Conservation (phyloP, 73 alveolate genomes). For the Urostyla sp. region DNA sequence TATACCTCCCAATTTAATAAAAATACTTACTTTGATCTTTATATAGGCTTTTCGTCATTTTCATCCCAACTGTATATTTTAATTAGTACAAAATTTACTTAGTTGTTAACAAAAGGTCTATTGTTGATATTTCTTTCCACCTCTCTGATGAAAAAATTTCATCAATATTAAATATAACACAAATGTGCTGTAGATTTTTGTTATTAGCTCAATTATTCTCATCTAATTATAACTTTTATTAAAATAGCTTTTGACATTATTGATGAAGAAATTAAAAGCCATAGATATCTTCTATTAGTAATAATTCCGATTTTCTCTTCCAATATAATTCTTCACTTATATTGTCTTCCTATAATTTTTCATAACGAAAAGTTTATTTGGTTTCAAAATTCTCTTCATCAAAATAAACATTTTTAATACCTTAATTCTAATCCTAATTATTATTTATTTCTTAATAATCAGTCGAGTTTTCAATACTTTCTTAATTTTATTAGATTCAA, state of each 20-base stretch:
- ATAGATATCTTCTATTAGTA: slow-evolving; percentile 22
- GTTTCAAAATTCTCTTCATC: too few species aligned
- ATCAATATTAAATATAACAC: slow-evolving; percentile 12
- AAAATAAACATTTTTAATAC: too few species aligned
- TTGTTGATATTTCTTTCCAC: slow-evolving; percentile 5
- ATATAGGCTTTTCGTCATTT: slow-evolving; percentile 16
- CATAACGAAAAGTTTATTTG: too few species aligned
- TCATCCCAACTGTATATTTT: slow-evolving; percentile 29
- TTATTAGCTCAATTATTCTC: not conserved
- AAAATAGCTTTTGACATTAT: not conserved
- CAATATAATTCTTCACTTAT: slow-evolving; percentile 9
- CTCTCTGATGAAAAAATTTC: slow-evolving; percentile 10
- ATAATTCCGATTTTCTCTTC: slow-evolving; percentile 21
- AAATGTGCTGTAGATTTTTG: not conserved
- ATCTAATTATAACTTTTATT: not conserved
- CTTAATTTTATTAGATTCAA: too few species aligned
- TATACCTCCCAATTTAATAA: slow-evolving; percentile 33
- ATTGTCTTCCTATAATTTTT: too few species aligned
- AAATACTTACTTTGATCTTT: slow-evolving; percentile 11
- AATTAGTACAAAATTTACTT: not conserved
- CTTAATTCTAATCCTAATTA: too few species aligned
- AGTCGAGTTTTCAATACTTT: too few species aligned
- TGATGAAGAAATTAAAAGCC: slow-evolving; percentile 14
- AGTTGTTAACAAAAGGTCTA: slow-evolving; percentile 16
- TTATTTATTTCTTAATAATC: too few species aligned